Evolutionary conservation across 352 stramenopile species (phyloP).

Genomic region (Phytophthora sansomeana): DNA sequence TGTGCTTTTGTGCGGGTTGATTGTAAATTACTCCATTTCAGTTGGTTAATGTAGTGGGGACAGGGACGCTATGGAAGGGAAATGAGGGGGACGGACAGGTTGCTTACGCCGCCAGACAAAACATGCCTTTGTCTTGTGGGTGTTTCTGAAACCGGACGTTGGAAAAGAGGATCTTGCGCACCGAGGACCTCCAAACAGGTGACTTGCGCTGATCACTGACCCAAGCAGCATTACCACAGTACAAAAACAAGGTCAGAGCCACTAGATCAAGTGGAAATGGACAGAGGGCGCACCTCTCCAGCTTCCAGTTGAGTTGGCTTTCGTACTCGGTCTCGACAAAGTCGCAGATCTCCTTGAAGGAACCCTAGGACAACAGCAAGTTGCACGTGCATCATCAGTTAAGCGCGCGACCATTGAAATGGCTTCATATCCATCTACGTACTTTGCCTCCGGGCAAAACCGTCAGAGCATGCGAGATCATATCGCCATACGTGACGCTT

Average conservation of each 20-base stretch:
- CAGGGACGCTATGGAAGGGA: slow-evolving; percentile 17
- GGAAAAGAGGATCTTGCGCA: slow-evolving; percentile 91
- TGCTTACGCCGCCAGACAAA: slow-evolving; percentile 71
- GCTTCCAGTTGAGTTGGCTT: slow-evolving; percentile 91
- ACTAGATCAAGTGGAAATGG: neutral
- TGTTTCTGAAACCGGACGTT: slow-evolving; percentile 88
- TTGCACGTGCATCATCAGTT: slow-evolving; percentile 6
- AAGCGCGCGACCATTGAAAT: slow-evolving; percentile 16
- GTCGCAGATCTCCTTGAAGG: slow-evolving; percentile 92
- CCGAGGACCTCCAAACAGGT: slow-evolving; percentile 90
- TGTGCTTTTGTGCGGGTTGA: slow-evolving; percentile 12
- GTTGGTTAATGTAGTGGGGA: slow-evolving; percentile 21
- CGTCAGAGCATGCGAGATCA: slow-evolving; percentile 87
- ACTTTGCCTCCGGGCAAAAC: slow-evolving; percentile 75
- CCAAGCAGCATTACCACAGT: slow-evolving; percentile 20
- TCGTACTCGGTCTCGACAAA: slow-evolving; percentile 90
- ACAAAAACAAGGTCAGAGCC: slow-evolving; percentile 16
- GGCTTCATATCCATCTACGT: slow-evolving; percentile 28
- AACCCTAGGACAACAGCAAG: slow-evolving; percentile 47
- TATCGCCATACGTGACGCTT: slow-evolving; percentile 89
- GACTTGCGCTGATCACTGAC: slow-evolving; percentile 85
- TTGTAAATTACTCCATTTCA: slow-evolving; percentile 22
- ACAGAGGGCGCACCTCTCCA: slow-evolving; percentile 64
- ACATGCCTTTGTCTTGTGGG: slow-evolving; percentile 72
- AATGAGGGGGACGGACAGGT: neutral